A percentile compares a stretch with the other conserved stretches of the same genome.
Evolutionary conservation across 345 rosid species (phyloP).

Genomic region (Arabidopsis arenosa): DNA sequence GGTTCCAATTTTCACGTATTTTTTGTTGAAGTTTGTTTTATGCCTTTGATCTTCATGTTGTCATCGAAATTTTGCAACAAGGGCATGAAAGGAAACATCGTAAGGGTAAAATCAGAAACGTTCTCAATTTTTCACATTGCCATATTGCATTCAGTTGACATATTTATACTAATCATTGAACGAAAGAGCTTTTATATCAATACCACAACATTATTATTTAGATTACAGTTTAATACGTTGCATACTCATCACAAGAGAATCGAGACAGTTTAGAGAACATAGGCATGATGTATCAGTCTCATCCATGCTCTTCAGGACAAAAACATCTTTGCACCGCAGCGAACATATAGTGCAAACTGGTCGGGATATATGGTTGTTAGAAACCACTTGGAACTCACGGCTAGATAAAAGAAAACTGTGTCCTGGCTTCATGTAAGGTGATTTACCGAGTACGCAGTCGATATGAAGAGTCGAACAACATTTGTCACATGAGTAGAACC

Average conservation of each 20-base stretch:
- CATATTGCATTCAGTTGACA: not conserved
- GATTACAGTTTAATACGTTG: not conserved
- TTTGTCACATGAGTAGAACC: constrained; percentile 4
- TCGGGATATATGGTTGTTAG: not conserved
- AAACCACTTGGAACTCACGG: not conserved
- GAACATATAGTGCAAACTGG: not conserved
- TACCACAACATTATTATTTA: not conserved
- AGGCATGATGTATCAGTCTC: not conserved
- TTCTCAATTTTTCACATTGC: too few species aligned
- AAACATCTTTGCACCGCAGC: not conserved
- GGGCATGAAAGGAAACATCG: not conserved
- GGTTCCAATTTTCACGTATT: not conserved
- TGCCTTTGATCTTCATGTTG: constrained; percentile 22
- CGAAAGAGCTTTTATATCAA: too few species aligned
- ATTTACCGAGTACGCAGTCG: not conserved
- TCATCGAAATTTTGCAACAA: constrained; percentile 12
- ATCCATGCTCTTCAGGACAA: not conserved
- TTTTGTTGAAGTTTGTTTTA: constrained; percentile 1
- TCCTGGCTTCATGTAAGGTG: constrained; percentile 7
- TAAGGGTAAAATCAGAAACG: not conserved
- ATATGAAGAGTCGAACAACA: constrained; percentile 10
- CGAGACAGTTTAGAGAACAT: not conserved
- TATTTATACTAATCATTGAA: not conserved
- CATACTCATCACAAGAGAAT: not conserved
- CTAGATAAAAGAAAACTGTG: not conserved